Percentiles rank a stretch among this genome's conserved stretches.
Evolutionary conservation across 164 flowering plant genomes (phyloP).

Genomic region (Taxillus chinensis): DNA sequence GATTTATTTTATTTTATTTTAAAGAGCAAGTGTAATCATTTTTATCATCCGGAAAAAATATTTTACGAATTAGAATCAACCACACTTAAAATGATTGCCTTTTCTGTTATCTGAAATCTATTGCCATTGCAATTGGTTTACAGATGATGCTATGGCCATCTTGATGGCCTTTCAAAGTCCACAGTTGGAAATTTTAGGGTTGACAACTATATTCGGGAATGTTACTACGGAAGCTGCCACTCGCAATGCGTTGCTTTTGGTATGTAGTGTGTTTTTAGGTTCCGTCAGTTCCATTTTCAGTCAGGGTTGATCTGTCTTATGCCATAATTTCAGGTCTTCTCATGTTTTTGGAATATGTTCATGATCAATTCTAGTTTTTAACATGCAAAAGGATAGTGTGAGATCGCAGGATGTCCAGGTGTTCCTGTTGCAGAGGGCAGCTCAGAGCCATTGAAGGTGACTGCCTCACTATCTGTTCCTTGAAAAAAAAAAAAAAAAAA

Average conservation of each 20-base stretch:
- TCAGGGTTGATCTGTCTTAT: no score
- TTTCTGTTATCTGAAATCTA: no score
- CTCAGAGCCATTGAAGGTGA: conserved; percentile 79
- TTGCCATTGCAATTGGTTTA: not conserved
- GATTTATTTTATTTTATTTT: no score
- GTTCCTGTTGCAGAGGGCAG: conserved; percentile 94
- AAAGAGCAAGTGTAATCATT: no score
- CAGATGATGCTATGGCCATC: conserved; percentile 97
- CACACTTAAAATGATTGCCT: no score
- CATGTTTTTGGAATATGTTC: conserved; percentile 18
- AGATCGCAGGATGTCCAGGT: conserved; percentile 74
- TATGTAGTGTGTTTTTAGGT: conserved; percentile 16
- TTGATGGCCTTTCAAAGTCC: conserved; percentile 91
- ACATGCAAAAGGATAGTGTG: conserved; percentile 95
- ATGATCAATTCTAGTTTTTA: conserved; percentile 30
- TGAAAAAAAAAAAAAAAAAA: not conserved
- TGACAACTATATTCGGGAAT: conserved; percentile 91
- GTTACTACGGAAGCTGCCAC: conserved; percentile 71
- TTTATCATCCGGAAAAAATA: no score
- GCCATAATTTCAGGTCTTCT: not conserved
- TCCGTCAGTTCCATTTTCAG: not conserved
- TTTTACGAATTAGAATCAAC: no score
- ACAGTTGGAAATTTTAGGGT: conserved; percentile 66
- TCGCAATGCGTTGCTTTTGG: conserved; percentile 87
- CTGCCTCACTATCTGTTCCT: not conserved